These are phyloP conservation scores for Schwanniomyces polymorphus DNA, from an alignment of 805 yeast species.

Conservation along the genomic window DNA sequence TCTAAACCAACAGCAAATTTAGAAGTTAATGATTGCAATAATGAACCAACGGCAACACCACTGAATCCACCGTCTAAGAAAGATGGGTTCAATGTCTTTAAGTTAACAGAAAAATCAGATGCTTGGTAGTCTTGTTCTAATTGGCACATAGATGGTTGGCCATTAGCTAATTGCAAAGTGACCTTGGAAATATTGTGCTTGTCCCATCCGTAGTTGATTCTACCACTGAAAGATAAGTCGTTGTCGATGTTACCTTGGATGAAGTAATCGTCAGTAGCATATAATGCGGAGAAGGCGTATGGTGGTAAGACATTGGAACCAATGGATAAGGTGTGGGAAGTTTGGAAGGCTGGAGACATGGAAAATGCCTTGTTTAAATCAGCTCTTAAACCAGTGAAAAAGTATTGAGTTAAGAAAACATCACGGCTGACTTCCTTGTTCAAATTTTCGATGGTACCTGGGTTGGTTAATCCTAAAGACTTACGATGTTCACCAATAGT, in stretches of 20 bases:
- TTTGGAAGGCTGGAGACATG: slow-evolving; percentile 93
- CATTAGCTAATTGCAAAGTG: slow-evolving; percentile 82
- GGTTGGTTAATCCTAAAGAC: slow-evolving; percentile 80
- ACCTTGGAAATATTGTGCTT: slow-evolving; percentile 75
- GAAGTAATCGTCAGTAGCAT: slow-evolving; percentile 81
- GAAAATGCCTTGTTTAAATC: slow-evolving; percentile 91
- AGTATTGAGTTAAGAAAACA: slow-evolving; percentile 84
- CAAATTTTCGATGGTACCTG: slow-evolving; percentile 92
- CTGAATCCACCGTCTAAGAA: slow-evolving; percentile 66
- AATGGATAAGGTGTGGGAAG: slow-evolving; percentile 87
- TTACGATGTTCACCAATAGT: slow-evolving; percentile 75
- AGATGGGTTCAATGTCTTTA: slow-evolving; percentile 90
- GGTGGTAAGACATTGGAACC: slow-evolving; percentile 87
- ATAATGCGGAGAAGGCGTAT: slow-evolving; percentile 87
- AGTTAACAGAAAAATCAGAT: slow-evolving; percentile 80
- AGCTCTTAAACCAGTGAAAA: slow-evolving; percentile 94
- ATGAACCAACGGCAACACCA: slow-evolving; percentile 91
- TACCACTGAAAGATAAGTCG: slow-evolving; percentile 81
- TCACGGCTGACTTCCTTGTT: slow-evolving; percentile 93
- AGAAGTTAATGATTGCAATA: slow-evolving; percentile 85
- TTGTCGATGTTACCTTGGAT: slow-evolving; percentile 91
- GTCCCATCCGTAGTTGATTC: slow-evolving; percentile 90
- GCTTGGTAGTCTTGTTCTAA: slow-evolving; percentile 96
- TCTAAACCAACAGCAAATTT: slow-evolving; percentile 87
- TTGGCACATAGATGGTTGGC: slow-evolving; percentile 92